Conservation (phyloP, 2,329 filamentous ascomycete species). For the Pseudocercospora macadamiae region DNA sequence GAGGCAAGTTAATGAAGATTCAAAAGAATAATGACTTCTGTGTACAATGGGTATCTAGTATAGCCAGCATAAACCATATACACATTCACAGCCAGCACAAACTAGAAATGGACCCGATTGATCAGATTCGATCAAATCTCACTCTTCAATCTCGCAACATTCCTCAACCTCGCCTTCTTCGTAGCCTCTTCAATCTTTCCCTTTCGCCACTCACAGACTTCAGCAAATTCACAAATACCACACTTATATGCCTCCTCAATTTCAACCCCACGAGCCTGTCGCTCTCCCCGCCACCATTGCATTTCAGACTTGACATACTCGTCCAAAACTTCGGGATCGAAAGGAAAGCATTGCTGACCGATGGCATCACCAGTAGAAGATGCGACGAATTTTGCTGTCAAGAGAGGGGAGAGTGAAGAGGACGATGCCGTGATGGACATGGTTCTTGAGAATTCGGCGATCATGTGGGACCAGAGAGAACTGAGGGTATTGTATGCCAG, state of each 20-base stretch:
- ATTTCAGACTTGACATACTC: slow-evolving; percentile 71
- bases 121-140: neutral
- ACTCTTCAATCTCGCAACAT: neutral
- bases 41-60: no score
- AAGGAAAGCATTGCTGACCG: slow-evolving; percentile 65
- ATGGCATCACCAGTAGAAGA: slow-evolving; percentile 54
- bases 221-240: slow-evolving; percentile 77
- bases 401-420: slow-evolving; percentile 55
- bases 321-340: slow-evolving; percentile 66
- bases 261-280: slow-evolving; percentile 72
- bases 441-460: slow-evolving; percentile 57
- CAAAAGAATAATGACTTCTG: no score
- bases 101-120: no score
- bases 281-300: slow-evolving; percentile 83
- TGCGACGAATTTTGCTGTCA: slow-evolving; percentile 59
- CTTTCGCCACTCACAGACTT: slow-evolving; percentile 76
- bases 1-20: no score
- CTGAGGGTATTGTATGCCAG: slow-evolving; percentile 62
- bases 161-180: slow-evolving; percentile 28
- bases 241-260: slow-evolving; percentile 91
- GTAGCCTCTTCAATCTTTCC: slow-evolving; percentile 65
- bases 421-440: slow-evolving; percentile 34
- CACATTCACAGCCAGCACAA: no score
- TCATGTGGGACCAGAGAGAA: slow-evolving; percentile 65
- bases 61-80: no score